Evolutionary conservation across 2,329 filamentous ascomycete species (phyloP), one percentile per base, ranked within the genome.

Genomic region (Colletotrichum sp.): DNA sequence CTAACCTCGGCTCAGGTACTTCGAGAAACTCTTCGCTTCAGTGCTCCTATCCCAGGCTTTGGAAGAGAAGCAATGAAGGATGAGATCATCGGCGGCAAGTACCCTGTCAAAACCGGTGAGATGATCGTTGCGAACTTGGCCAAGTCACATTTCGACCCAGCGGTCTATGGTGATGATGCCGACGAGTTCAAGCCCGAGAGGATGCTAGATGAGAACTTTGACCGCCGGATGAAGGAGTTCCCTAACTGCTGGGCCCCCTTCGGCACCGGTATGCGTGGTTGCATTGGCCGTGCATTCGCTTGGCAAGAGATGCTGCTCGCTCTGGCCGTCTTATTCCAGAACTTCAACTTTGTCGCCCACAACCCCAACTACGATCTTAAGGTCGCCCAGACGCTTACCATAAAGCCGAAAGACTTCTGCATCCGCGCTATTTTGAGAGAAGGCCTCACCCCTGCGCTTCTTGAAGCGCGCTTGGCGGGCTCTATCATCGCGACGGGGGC

Each of bases 291-390:
- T 2, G 84, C 88, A 0, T 91, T 91, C 71, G 89, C 89, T 0
- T 89, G 87, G 87, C 89, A 91, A 78, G 89, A 91, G 76, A 85
- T 86, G 15, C 78, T 90, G 2, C 81, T 90, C 15, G 79, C 80
- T 30, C 77, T 82, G 5, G 89, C 91, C 0, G 87, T 93, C 76
- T 79, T 94, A 9, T 84, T 95, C 68, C 93, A 94, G 79, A 93
- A 91, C 78, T 94, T 94, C 83, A 89, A 94, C 78, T 91, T 95
- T 78, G 85, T 87, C 70, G 81, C 91, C 74, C 89, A 90, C 25
- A 90, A 94, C 78, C 88, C 91, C 0, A 85, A 81, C 70, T 93
- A 93, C 78, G 79, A 87, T 67, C 82, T 93, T 30, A 80, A 86
- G 48, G 82, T 90, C 78, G 87, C 90, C 77, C 86, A 88, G 78